Evolutionary conservation across 2,329 filamentous ascomycete genomes (phyloP), one percentile per base, ranked within the genome.

Genomic region (Penicillium polonicum): DNA sequence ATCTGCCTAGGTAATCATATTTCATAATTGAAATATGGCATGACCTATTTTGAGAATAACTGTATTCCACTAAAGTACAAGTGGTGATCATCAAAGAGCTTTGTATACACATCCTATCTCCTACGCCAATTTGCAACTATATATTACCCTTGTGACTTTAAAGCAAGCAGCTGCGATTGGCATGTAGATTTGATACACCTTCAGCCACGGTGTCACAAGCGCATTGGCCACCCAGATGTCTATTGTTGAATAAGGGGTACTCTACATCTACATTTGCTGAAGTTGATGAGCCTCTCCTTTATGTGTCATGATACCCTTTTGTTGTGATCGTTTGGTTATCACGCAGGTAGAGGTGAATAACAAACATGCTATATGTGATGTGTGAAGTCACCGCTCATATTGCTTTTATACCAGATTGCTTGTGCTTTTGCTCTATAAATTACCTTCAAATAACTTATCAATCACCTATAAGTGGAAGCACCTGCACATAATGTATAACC

Each of bases 191-290:
- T 56, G 46, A 56, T 56, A 50, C 17, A 43, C 23, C 17, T 31
- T 38, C 53, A 56, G 48, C 53, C 53, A 31, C 46, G 31, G 53
- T 56, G 31, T 52, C 21, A 56, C 53, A 56, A 25, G 39, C n/a
- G 46, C 48, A 51, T 33, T 56, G 39, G 31, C 46, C 48, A 38
- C 41, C 36, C 12, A 10, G 13, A 38, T 23, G 1, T 44, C 9
- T 17, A n/a, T 31, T 31, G 8, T 45, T 52, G 15, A 13, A 17
- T 44, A 38, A 15, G 10, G 8, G 5, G 6, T n/a, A 19, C 23
- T 36, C 38, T n/a, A 13, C 12, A 38, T 13, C n/a, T 38, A 13
- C 17, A 6, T 17, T 38, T 33, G 1, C 25, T 33, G 1, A 23
- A 7, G 4, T 10, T 6, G 9, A 17, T 25, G 9, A 8, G 15